Percentiles rank a stretch among this genome's conserved stretches.
phyloP scores from a whole-genome alignment of 257 asterid species.

The Solanum ossicruentum region DNA sequence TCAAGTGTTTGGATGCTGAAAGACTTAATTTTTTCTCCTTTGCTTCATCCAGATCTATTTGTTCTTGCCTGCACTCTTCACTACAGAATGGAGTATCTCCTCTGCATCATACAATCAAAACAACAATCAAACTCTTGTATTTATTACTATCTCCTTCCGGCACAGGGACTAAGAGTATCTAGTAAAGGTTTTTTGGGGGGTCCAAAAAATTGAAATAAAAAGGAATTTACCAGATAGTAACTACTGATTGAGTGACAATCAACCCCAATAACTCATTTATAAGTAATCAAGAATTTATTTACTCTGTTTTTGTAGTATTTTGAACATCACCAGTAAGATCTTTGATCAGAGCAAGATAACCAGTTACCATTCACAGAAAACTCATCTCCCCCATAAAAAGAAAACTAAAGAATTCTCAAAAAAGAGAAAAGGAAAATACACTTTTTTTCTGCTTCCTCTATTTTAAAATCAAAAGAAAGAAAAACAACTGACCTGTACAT shows the following conservation, averaged over 20 bases:
- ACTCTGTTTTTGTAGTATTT: not conserved
- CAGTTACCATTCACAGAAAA: not conserved
- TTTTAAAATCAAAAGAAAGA: not conserved
- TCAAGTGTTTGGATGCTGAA: slow-evolving; percentile 21
- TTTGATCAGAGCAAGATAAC: not conserved
- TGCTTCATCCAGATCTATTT: slow-evolving; percentile 31
- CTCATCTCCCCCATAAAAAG: too few relatives aligned
- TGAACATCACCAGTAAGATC: not conserved
- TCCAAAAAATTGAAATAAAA: not conserved
- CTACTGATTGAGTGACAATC: not conserved
- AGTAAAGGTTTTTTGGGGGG: too few relatives aligned
- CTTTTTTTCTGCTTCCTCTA: too few relatives aligned
- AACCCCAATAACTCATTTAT: not conserved
- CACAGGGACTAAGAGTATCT: too few relatives aligned
- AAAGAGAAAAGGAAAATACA: too few relatives aligned
- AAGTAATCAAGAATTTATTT: not conserved
- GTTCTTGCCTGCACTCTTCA: slow-evolving; percentile 41
- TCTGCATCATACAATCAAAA: slow-evolving; percentile 6
- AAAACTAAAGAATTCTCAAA: too few relatives aligned
- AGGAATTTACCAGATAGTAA: not conserved
- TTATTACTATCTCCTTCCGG: too few relatives aligned
- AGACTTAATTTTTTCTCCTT: slow-evolving; percentile 24
- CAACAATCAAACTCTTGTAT: not conserved
- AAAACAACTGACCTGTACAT: slow-evolving; percentile 33
- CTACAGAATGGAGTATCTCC: slow-evolving; percentile 43